Evolutionary conservation across 2,329 filamentous ascomycete genomes (phyloP).

Genomic region (Trichoderma brevicompactum): DNA sequence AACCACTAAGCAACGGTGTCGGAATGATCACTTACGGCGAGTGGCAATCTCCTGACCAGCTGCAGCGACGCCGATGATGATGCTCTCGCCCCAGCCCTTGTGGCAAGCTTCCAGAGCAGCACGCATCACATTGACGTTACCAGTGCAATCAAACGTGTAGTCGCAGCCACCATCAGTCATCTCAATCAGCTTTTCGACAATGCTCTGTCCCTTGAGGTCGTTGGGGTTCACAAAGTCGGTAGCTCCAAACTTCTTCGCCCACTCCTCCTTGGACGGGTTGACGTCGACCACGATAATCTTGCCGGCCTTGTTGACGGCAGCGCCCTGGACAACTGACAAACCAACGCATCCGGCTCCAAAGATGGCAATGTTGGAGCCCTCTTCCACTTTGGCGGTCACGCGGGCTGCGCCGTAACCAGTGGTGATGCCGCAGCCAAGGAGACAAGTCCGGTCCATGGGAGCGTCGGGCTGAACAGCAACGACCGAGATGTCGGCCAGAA

Average conservation of each 20-base stretch:
- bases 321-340: constrained; percentile 92
- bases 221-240: constrained; percentile 96
- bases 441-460: constrained; percentile 92
- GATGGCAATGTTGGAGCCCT: constrained; percentile 85
- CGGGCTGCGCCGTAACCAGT: constrained; percentile 96
- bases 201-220: constrained; percentile 75
- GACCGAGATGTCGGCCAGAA: constrained; percentile 97
- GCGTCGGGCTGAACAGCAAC: constrained; percentile 90
- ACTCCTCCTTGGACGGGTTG: constrained; percentile 89
- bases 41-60: constrained; percentile 95
- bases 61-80: constrained; percentile 96
- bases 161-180: constrained; percentile 98
- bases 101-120: constrained; percentile 96
- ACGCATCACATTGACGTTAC: constrained; percentile 94
- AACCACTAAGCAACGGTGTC: not conserved
- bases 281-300: constrained; percentile 77
- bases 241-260: constrained; percentile 92
- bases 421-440: constrained; percentile 97
- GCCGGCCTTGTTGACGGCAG: constrained; percentile 78
- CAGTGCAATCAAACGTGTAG: constrained; percentile 99
- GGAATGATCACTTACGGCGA: constrained; percentile 69
- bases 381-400: constrained; percentile 89
- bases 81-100: constrained; percentile 98
- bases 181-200: constrained; percentile 91
- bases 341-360: constrained; percentile 97